phyloP scores from a whole-genome alignment of 139 green algal genomes.

The Chlamydomonas urium region DNA sequence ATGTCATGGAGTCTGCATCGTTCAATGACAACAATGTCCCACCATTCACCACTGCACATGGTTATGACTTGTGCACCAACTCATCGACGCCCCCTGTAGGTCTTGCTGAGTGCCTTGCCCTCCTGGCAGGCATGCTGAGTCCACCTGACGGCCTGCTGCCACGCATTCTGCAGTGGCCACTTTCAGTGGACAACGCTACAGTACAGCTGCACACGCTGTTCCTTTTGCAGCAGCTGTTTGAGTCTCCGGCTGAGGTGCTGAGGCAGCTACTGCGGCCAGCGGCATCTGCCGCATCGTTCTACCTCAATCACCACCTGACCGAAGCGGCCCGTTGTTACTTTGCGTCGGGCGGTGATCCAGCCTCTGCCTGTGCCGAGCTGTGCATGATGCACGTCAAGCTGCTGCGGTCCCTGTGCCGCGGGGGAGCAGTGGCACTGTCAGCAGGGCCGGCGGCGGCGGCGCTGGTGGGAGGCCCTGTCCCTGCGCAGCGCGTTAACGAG shows the following conservation, averaged over 20 bases:
- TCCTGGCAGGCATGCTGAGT: constrained; percentile 3
- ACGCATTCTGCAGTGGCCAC: constrained; percentile 12
- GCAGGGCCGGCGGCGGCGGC: neutral
- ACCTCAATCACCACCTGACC: neutral
- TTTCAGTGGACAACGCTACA: constrained; percentile 13
- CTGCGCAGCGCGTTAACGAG: too few species aligned
- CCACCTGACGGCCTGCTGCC: constrained; percentile 15
- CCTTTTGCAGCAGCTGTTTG: constrained; percentile 32
- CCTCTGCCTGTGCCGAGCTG: constrained; percentile 20
- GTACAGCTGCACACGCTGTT: constrained; percentile 22
- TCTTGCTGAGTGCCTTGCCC: constrained; percentile 12
- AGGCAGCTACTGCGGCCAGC: constrained; percentile 3
- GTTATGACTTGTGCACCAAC: neutral
- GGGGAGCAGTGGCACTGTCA: neutral
- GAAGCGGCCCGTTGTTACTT: constrained; percentile 24
- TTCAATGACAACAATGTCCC: neutral
- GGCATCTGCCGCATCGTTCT: constrained; percentile 18
- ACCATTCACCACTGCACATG: neutral
- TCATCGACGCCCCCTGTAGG: neutral
- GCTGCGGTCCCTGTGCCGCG: constrained; percentile 17
- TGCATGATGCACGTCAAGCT: constrained; percentile 22
- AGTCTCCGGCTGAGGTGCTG: constrained; percentile 9
- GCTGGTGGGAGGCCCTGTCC: too few species aligned
- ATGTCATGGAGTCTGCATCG: neutral
- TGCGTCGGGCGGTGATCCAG: neutral